phyloP scores from a whole-genome alignment of 1,139 yeast species.

The Diutina catenulata region DNA sequence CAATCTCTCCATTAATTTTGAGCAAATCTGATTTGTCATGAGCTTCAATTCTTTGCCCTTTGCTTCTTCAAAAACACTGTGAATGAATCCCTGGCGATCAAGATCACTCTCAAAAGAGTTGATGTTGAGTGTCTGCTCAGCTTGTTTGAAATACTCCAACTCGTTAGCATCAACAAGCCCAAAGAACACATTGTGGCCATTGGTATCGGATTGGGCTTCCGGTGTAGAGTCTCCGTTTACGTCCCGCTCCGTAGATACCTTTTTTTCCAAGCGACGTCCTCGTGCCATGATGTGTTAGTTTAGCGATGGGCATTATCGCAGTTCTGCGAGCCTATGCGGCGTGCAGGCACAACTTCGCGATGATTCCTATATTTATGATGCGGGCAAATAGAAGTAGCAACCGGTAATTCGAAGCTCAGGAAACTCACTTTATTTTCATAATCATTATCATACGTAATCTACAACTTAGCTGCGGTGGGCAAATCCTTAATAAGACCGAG shows the following conservation, averaged over 20 bases:
- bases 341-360: no score
- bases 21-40: constrained; percentile 89
- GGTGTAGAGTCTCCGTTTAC: constrained; percentile 5
- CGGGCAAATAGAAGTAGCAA: no score
- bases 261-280: constrained; percentile 10
- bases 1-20: constrained; percentile 81
- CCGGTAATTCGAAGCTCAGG: no score
- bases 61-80: constrained; percentile 75
- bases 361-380: no score
- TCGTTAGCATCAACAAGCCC: constrained; percentile 81
- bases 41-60: constrained; percentile 84
- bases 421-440: no score
- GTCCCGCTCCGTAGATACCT: constrained; percentile 10
- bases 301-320: no score
- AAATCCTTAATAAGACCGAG: constrained; percentile 25
- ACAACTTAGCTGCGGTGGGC: constrained; percentile 19
- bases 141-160: constrained; percentile 82
- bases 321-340: no score
- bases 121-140: constrained; percentile 75
- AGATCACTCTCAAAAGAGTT: constrained; percentile 69
- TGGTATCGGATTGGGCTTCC: constrained; percentile 6
- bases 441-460: constrained; percentile 5
- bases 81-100: constrained; percentile 61
- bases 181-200: constrained; percentile 37
- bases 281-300: no score